phyloP scores from a whole-genome alignment of 2,329 filamentous ascomycete species.

The Alternaria sp. region DNA sequence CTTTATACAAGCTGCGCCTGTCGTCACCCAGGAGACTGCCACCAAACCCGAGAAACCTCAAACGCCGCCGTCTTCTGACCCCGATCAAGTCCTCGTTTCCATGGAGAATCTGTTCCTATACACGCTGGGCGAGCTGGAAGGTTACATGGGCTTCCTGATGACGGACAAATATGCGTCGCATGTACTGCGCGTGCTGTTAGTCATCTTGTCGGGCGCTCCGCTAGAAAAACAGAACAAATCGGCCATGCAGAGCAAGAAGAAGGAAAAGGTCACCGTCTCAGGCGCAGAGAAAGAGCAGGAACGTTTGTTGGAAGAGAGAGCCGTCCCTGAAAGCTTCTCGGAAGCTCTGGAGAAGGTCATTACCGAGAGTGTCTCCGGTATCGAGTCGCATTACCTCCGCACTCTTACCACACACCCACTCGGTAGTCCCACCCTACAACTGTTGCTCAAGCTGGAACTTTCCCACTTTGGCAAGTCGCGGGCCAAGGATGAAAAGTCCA shows the following conservation, averaged over 20 bases:
- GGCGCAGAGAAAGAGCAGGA: constrained; percentile 61
- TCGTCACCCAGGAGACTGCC: constrained; percentile 76
- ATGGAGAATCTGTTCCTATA: constrained; percentile 88
- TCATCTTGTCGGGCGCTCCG: constrained; percentile 84
- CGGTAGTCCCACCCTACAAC: constrained; percentile 91
- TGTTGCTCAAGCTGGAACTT: constrained; percentile 87
- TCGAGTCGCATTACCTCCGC: constrained; percentile 82
- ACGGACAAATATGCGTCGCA: constrained; percentile 93
- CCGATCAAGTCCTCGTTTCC: constrained; percentile 63
- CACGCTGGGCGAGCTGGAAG: constrained; percentile 87
- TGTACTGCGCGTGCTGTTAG: constrained; percentile 81
- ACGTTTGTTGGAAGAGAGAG: constrained; percentile 48
- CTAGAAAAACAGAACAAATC: constrained; percentile 71
- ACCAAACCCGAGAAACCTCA: constrained; percentile 56
- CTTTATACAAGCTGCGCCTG: constrained; percentile 81
- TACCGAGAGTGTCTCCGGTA: constrained; percentile 72
- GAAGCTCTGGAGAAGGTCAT: constrained; percentile 84
- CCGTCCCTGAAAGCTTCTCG: constrained; percentile 81
- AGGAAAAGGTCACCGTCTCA: constrained; percentile 75
- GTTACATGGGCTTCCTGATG: constrained; percentile 80
- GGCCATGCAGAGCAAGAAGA: constrained; percentile 89
- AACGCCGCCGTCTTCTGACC: constrained; percentile 55
- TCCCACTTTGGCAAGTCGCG: constrained; percentile 73
- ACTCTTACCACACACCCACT: constrained; percentile 88
- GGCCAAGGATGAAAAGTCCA: constrained; percentile 69